Base-by-base conservation (phyloP, 106 monocot genomes). In the Allium cepa region DNA sequence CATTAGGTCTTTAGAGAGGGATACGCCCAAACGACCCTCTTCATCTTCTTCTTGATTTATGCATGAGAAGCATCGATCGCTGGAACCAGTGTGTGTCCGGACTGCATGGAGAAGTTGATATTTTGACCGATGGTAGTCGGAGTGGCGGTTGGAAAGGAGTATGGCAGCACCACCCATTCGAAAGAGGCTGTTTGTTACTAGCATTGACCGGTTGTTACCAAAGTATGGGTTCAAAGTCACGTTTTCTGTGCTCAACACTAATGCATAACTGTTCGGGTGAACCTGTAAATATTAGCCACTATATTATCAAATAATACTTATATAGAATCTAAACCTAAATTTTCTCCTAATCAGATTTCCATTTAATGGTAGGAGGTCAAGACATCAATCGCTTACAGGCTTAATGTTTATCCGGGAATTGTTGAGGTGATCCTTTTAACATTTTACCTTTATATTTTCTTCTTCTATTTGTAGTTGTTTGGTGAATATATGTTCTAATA, bases 1-100 rank as follows among this genome's bases (percentile, higher is more conserved):
- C 68, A 69, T 75, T 2, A 75, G 69, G 68, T 75, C 75, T 26
- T 69, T 75, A 17, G 75, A 75, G 69, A 75, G 75, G 52, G 75
- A n/a, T 46, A 75, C 69, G 17, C 75, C 75, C 14, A 67, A 10
- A 4, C 16, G 26, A 5, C 60, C 60, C 11, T 27, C 47, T 0
- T 53, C 53, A 59, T 75, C 75, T 22, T 75, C 69, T 11, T 68
- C 51, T 36, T 75, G 75, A 66, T 61, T 60, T 8, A 75, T 58
- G 62, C 75, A 75, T 8, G 26, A 27, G 75, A 67, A 75, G 59
- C 59, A 68, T 1, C 60, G 68, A 47, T 69, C 69, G 17, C 58
- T 66, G 13, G 68, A 26, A 46, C 75, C 75, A 2, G 49, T 75
- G 69, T 75, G 75, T 50, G 75, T 75, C 50, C 75, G 75, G 18